Conservation (phyloP, 2,329 filamentous ascomycete species). For the Phoma sp. region DNA sequence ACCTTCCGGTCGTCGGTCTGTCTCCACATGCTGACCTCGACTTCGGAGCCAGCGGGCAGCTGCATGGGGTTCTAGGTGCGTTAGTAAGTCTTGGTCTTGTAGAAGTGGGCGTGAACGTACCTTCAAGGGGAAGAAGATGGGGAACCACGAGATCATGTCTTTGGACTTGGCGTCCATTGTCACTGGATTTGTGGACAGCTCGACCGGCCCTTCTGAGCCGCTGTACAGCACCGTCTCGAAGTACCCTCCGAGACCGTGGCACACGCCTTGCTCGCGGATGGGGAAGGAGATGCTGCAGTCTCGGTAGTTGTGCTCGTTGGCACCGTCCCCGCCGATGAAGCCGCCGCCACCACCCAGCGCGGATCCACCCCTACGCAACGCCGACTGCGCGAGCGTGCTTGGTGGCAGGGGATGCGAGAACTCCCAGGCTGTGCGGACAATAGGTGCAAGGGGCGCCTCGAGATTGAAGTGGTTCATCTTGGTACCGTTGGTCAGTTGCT, state of each 20-base stretch:
- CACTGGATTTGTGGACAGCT: constrained; percentile 91
- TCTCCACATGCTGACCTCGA: constrained; percentile 93
- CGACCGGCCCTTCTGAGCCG: constrained; percentile 65
- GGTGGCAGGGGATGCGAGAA: constrained; percentile 77
- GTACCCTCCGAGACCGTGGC: constrained; percentile 91
- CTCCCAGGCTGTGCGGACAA: constrained; percentile 80
- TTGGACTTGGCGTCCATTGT: constrained; percentile 91
- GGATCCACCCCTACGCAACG: constrained; percentile 66
- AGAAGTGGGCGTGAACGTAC: constrained; percentile 55
- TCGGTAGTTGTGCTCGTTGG: constrained; percentile 91
- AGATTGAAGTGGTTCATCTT: constrained; percentile 44
- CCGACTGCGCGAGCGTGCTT: constrained; percentile 62
- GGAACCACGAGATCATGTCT: constrained; percentile 99
- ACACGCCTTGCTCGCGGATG: constrained; percentile 77
- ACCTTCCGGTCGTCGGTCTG: constrained; percentile 94
- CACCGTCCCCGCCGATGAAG: constrained; percentile 76
- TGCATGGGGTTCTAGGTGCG: constrained; percentile 76
- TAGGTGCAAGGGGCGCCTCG: constrained; percentile 41
- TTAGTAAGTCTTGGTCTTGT: not conserved
- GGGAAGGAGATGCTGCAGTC: constrained; percentile 79
- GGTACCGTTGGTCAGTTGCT: constrained; percentile 55
- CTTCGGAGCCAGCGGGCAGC: constrained; percentile 81
- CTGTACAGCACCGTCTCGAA: constrained; percentile 95
- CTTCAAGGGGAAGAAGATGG: constrained; percentile 96
- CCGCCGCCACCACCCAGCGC: constrained; percentile 73